Evolutionary conservation across 371 early-diverging fungal genomes (phyloP), one percentile per base, ranked within the genome.

Genomic region (Chytridium lagenaria): DNA sequence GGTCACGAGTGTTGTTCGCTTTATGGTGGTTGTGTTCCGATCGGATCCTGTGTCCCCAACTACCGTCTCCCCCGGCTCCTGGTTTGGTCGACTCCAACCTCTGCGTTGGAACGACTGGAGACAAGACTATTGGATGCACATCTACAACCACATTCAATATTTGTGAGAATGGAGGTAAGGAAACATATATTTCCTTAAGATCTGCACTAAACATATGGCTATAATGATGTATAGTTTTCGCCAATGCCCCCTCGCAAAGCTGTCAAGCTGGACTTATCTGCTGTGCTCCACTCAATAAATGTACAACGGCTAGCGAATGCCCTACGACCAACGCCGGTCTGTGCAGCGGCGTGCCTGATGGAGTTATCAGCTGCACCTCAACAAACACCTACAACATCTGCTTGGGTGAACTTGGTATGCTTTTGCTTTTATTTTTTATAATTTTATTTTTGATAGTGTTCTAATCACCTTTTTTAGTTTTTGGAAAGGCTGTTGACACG

Each of bases 351-450:
- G n/a, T 37, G 1, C 15, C 69, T 23, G 52, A 69, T 30, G 26
- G 36, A 16, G 39, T 19, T 1, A 39, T 69, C 31, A 28, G 34
- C 28, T 69, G 69, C 69, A 69, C 69, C 33, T 31, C 50, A 3
- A n/a, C 69, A 5, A 69, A 3, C 1, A 69, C 69, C 40, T 69
- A 50, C 59, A 69, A 69, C 34, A 34, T 69, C 38, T 69, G 69
- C 44, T 23, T 44, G 49, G 30, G 30, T 12, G 66, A 44, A 2
- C 44, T 66, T 40, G 38, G 30, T 37, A 37, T 3, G 63, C 12
- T 15, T 33, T 3, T 2, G 28, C 15, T 63, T 37, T 34, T 19
- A 5, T 37, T 44, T 44, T 44, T 44, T 63, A 12, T 34, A 15
- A 5, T 37, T 44, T 44, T 44, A 12, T 44, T 44, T 12, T 19